Evolutionary conservation across 2,329 filamentous ascomycete genomes (phyloP).

Genomic region (Coniochaeta sp.): DNA sequence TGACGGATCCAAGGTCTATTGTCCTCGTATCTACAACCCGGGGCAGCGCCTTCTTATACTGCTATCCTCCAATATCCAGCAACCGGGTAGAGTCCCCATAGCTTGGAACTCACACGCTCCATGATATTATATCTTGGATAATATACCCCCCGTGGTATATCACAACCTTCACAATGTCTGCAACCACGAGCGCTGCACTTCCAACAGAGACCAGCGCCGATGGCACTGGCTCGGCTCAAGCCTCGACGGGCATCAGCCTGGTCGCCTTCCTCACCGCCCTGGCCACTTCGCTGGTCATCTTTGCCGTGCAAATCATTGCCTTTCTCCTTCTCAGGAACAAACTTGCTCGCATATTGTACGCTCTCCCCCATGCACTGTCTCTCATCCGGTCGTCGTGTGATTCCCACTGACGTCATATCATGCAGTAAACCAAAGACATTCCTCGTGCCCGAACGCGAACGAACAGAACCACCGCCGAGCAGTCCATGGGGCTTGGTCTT

Average conservation of each 20-base stretch:
- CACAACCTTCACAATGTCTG: neutral
- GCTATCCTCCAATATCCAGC: neutral
- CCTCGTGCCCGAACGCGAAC: conserved; percentile 76
- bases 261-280: conserved; percentile 59
- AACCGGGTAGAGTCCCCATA: neutral
- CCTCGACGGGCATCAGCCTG: conserved; percentile 34
- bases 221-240: conserved; percentile 16
- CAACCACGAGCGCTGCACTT: conserved; percentile 2
- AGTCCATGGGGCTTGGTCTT: conserved; percentile 44
- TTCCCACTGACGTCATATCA: conserved; percentile 4
- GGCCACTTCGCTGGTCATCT: conserved; percentile 53
- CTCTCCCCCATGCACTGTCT: conserved; percentile 9
- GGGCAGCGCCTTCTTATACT: neutral
- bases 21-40: neutral
- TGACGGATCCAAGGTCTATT: neutral
- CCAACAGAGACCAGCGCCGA: neutral
- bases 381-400: neutral
- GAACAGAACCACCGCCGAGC: conserved; percentile 65
- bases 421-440: conserved; percentile 74
- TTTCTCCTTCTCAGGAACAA: conserved; percentile 75
- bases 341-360: conserved; percentile 75
- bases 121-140: conserved; percentile 1
- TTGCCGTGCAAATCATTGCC: conserved; percentile 56
- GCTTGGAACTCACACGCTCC: neutral
- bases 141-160: conserved; percentile 1